Evolutionary conservation across 176 grass and related monocot species (phyloP).

Genomic region (Rhynchospora tenuis): DNA sequence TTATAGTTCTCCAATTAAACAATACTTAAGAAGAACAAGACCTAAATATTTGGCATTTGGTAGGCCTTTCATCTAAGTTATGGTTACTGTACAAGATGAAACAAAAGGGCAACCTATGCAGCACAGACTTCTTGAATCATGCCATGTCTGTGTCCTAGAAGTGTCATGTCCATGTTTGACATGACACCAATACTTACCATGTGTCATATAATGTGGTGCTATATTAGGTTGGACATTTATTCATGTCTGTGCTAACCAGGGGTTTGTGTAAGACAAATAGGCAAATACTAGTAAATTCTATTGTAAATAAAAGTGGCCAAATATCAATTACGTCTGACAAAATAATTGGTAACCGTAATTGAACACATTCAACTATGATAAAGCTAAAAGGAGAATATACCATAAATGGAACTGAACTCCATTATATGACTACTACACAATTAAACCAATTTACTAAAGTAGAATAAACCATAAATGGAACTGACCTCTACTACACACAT

Average conservation of each 20-base stretch:
- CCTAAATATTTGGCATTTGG: neutral
- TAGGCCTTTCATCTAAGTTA: neutral
- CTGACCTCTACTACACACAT: constrained; percentile 65
- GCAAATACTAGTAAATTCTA: neutral
- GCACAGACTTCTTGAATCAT: no score
- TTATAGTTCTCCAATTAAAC: constrained; percentile 10
- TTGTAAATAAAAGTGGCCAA: neutral
- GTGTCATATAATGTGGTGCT: no score
- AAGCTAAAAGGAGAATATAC: neutral
- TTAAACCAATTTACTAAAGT: neutral
- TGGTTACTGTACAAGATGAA: neutral
- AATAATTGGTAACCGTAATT: neutral
- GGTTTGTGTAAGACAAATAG: no score
- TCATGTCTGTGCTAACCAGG: no score
- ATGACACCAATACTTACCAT: no score
- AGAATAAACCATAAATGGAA: neutral
- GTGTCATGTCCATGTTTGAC: no score
- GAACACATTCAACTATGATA: neutral
- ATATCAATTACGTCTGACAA: neutral
- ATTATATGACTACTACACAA: constrained; percentile 6
- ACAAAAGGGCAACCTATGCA: neutral
- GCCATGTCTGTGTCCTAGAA: no score
- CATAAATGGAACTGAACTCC: neutral
- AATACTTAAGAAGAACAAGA: neutral
- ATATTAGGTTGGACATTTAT: no score